Evolutionary conservation across 2,329 filamentous ascomycete species (phyloP).

Genomic region (Talaromyces sp.): DNA sequence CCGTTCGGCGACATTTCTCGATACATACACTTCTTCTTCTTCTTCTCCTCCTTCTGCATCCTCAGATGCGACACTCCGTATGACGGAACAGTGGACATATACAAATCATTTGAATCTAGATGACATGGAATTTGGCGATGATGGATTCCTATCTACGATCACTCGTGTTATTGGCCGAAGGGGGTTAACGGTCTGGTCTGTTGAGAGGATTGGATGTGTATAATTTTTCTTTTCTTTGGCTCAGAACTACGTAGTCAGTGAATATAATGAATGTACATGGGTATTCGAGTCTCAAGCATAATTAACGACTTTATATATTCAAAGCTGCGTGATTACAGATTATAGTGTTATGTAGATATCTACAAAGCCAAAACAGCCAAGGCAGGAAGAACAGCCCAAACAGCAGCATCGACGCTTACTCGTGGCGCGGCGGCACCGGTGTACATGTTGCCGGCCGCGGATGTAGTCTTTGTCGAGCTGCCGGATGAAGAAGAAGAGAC

Average conservation of each 20-base stretch:
- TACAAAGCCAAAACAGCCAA: conserved; percentile 7
- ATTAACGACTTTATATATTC: background rate
- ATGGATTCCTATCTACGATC: conserved; percentile 46
- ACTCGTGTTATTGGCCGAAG: conserved; percentile 46
- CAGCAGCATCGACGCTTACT: background rate
- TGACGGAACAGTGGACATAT: conserved; percentile 44
- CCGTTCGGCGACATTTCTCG: conserved; percentile 42
- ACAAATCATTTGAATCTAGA: conserved; percentile 49
- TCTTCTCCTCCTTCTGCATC: conserved; percentile 8
- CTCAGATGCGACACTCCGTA: conserved; percentile 24
- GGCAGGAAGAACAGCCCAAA: background rate
- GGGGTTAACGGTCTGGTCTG: conserved; percentile 49
- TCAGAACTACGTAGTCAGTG: background rate
- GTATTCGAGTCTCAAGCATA: background rate
- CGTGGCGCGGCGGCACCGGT: conserved; percentile 4
- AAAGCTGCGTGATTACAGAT: background rate
- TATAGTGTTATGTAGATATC: background rate
- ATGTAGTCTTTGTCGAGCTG: conserved; percentile 2
- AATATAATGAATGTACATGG: background rate
- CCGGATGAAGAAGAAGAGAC: background rate
- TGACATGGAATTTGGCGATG: conserved; percentile 49
- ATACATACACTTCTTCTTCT: conserved; percentile 30
- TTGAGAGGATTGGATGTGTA: conserved; percentile 32
- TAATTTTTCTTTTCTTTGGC: too few relatives aligned
- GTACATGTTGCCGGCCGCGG: background rate